A percentile compares a stretch with the other conserved stretches of the same genome.
These are phyloP conservation scores for Flaveria sonorensis DNA, from an alignment of 129 eudicot genomes.

Conservation along the genomic window DNA sequence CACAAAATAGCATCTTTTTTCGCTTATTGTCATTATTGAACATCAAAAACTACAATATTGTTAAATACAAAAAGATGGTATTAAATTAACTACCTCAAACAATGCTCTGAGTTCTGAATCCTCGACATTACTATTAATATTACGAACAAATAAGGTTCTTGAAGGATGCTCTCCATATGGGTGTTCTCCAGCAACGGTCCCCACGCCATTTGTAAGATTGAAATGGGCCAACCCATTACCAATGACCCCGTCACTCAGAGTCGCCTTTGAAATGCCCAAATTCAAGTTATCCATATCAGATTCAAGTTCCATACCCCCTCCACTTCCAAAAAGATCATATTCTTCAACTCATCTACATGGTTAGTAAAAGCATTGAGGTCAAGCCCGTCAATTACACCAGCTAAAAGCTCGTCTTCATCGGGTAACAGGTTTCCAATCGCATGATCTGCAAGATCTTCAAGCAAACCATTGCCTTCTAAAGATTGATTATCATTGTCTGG, in stretches of 20 bases:
- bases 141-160: constrained; percentile 84
- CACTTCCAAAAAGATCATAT: constrained; percentile 80
- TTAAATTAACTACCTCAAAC: constrained; percentile 70
- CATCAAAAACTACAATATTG: constrained; percentile 7
- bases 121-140: constrained; percentile 88
- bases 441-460: constrained; percentile 39
- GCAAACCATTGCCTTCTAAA: constrained; percentile 36
- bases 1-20: constrained; percentile 6
- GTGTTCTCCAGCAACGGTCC: constrained; percentile 83
- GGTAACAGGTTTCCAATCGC: constrained; percentile 63
- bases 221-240: constrained; percentile 54
- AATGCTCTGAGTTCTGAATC: constrained; percentile 76
- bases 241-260: constrained; percentile 56
- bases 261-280: constrained; percentile 47
- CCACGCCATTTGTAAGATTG: constrained; percentile 50
- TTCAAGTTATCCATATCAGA: constrained; percentile 55
- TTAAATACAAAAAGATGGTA: constrained; percentile 8
- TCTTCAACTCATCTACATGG: constrained; percentile 76
- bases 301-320: constrained; percentile 92
- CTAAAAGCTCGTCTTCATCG: constrained; percentile 87
- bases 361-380: constrained; percentile 47
- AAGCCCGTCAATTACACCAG: constrained; percentile 68
- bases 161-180: constrained; percentile 98
- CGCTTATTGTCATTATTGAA: neutral
- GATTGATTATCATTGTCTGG: constrained; percentile 40